phyloP scores from a whole-genome alignment of 2,329 filamentous ascomycete genomes.

The Pleurostoma richardsiae region DNA sequence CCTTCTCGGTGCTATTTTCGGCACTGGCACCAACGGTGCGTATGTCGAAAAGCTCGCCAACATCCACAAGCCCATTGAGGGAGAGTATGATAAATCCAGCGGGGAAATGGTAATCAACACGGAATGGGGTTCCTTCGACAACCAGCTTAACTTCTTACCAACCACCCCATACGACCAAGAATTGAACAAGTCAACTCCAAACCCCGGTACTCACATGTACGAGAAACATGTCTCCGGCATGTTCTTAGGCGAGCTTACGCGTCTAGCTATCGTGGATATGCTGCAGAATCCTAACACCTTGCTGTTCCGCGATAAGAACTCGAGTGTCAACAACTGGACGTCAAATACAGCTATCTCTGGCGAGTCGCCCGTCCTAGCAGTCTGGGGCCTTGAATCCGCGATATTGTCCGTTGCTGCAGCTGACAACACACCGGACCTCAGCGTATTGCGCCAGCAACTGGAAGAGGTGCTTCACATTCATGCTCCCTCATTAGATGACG shows the following conservation, averaged over 20 bases:
- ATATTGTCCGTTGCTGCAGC: constrained; percentile 82
- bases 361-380: constrained; percentile 62
- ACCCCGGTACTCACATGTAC: constrained; percentile 96
- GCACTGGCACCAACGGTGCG: constrained; percentile 92
- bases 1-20: constrained; percentile 89
- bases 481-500: constrained; percentile 78
- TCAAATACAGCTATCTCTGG: constrained; percentile 66
- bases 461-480: constrained; percentile 71
- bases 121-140: constrained; percentile 98
- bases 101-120: constrained; percentile 97
- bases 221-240: constrained; percentile 97
- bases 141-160: constrained; percentile 81
- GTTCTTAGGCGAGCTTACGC: constrained; percentile 92
- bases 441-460: constrained; percentile 71
- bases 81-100: constrained; percentile 70
- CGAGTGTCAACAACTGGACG: constrained; percentile 61
- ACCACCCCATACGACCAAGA: constrained; percentile 75
- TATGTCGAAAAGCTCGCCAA: constrained; percentile 89
- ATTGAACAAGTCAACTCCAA: constrained; percentile 75
- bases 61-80: constrained; percentile 71
- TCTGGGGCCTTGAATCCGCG: constrained; percentile 87
- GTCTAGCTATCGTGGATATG: constrained; percentile 68
- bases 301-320: constrained; percentile 72
- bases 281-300: constrained; percentile 60
- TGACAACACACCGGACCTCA: constrained; percentile 68